These are phyloP conservation scores for Colletotrichum paranaense DNA, from an alignment of 2,329 filamentous ascomycete species.

Conservation along the genomic window DNA sequence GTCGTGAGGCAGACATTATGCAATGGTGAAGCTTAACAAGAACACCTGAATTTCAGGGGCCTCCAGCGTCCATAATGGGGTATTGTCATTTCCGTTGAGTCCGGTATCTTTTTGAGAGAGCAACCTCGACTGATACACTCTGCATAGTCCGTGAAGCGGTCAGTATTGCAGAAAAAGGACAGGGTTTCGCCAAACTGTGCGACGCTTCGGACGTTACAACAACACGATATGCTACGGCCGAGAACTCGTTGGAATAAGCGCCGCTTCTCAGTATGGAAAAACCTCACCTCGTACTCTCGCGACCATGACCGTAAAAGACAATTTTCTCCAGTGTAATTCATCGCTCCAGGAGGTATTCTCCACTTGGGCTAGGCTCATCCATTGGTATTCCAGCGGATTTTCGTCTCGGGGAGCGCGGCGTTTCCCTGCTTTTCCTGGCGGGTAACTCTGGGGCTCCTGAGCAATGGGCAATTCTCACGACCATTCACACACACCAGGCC, in stretches of 20 bases:
- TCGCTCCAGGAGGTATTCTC: neutral
- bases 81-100: neutral
- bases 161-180: neutral
- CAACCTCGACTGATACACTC: neutral
- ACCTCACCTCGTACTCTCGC: constrained; percentile 33
- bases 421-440: constrained; percentile 5
- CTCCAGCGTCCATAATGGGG: neutral
- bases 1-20: neutral
- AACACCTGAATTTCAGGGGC: neutral
- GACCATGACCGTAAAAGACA: constrained; percentile 16
- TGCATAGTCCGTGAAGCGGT: neutral
- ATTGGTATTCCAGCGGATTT: neutral
- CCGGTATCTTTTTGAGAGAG: neutral
- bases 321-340: constrained; percentile 10
- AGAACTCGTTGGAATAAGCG: neutral
- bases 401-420: constrained; percentile 12
- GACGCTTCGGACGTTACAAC: neutral
- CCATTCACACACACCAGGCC: neutral
- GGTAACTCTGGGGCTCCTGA: constrained; percentile 22
- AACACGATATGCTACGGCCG: constrained; percentile 7
- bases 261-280: neutral
- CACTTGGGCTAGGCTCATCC: constrained; percentile 9
- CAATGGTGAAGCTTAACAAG: neutral
- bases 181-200: neutral
- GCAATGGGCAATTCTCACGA: neutral